These are phyloP conservation scores for Stephanodiscus minutulus DNA, from an alignment of 108 stramenopile genomes.

Conservation along the genomic window DNA sequence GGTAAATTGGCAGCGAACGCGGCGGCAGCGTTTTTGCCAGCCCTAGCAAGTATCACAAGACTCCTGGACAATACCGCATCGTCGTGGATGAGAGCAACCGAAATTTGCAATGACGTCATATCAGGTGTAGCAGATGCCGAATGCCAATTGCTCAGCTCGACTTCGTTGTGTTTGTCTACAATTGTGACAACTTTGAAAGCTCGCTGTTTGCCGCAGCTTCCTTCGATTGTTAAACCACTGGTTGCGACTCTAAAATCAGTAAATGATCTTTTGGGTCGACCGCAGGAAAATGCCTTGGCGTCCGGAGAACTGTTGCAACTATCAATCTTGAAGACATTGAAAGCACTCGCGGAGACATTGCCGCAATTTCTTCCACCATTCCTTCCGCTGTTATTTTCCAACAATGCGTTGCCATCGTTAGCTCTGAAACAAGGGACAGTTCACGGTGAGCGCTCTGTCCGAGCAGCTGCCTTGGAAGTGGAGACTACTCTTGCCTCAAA, in stretches of 20 bases:
- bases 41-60: constrained; percentile 38
- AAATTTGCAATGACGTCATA: constrained; percentile 5
- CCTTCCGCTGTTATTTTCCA: constrained; percentile 58
- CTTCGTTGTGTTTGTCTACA: constrained; percentile 64
- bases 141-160: constrained; percentile 52
- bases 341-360: constrained; percentile 63
- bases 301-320: constrained; percentile 57
- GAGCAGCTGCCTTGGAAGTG: constrained; percentile 42
- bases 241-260: constrained; percentile 44
- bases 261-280: constrained; percentile 25
- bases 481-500: constrained; percentile 49
- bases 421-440: constrained; percentile 22
- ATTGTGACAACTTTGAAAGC: constrained; percentile 65
- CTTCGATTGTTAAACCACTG: constrained; percentile 66
- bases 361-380: constrained; percentile 80
- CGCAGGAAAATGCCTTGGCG: constrained; percentile 14
- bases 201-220: constrained; percentile 59
- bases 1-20: constrained; percentile 32
- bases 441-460: constrained; percentile 33
- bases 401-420: constrained; percentile 57
- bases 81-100: constrained; percentile 33
- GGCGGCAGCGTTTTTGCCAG: constrained; percentile 46
- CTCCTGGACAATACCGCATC: constrained; percentile 33
- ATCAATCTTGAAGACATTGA: constrained; percentile 55
- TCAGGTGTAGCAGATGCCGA: constrained; percentile 31